These are phyloP conservation scores for Mortierella sp. DNA, from an alignment of 371 early-diverging fungal species.

Conservation along the genomic window DNA sequence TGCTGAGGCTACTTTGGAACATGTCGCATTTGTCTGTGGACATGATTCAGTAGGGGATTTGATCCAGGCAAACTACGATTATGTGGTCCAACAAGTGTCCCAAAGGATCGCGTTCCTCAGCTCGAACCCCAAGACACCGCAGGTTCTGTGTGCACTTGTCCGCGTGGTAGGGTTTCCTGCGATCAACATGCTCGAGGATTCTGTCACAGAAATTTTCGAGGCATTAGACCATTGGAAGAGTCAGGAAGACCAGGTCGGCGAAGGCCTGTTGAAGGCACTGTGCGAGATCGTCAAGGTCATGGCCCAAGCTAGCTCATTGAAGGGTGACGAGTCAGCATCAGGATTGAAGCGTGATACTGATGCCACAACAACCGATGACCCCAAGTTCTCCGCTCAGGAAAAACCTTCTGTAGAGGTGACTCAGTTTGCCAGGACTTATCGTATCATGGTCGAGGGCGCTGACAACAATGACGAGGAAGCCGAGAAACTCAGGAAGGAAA, in stretches of 20 bases:
- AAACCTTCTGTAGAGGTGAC: constrained; percentile 29
- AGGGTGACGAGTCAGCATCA: not conserved
- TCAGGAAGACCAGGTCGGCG: constrained; percentile 43
- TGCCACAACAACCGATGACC: not conserved
- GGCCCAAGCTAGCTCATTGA: constrained; percentile 1
- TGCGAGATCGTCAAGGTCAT: constrained; percentile 45
- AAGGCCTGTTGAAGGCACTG: constrained; percentile 42
- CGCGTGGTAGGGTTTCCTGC: constrained; percentile 48
- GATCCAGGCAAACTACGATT: constrained; percentile 50
- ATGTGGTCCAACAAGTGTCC: constrained; percentile 53
- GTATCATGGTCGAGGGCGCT: constrained; percentile 6
- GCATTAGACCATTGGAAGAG: constrained; percentile 49
- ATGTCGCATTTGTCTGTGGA: constrained; percentile 36
- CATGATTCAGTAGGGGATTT: constrained; percentile 41
- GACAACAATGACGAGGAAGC: constrained; percentile 5
- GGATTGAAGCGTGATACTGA: constrained; percentile 15
- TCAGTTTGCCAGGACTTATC: constrained; percentile 30
- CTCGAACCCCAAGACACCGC: constrained; percentile 48
- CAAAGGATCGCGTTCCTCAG: constrained; percentile 49
- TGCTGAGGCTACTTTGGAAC: constrained; percentile 41
- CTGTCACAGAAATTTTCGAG: constrained; percentile 46
- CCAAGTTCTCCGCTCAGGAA: constrained; percentile 6
- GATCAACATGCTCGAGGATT: constrained; percentile 48
- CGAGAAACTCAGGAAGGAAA: constrained; percentile 14
- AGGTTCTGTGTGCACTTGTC: constrained; percentile 45